Base-by-base conservation (phyloP, 805 yeast species). In the Candida nitratophila region DNA sequence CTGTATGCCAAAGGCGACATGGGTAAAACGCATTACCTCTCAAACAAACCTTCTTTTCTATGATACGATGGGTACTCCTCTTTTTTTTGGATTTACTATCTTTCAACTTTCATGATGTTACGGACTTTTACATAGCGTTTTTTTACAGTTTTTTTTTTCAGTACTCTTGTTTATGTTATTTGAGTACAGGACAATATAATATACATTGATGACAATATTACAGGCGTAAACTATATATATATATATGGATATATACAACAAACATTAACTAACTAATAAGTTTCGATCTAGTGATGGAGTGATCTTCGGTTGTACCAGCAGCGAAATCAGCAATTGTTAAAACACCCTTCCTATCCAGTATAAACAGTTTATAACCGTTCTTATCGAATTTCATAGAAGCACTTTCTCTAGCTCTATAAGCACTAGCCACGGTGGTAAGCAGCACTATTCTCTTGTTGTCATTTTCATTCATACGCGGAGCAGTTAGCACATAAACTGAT, bases 271-370 rank as follows among this genome's bases (percentile, higher is more conserved):
- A 37, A 27, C 20, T 37, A 17, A 37, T 37, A 3, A 79, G 74
- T 57, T 81, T 82, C 63, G 86, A 79, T 57, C 83, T 76, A 3
- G 84, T 74, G 8, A 83, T 81, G 16, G 79, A 83, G 21, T 72
- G 73, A 51, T 78, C 80, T 49, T 79, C 81, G 12, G 93, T 93
- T 20, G 81, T 63, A 2, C 95, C 96, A 43, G 88, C 90, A 14
- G 93, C 85, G 64, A 89, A 90, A 63, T 90, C 97, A 52, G 85
- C 86, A 29, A 89, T 76, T 49, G 81, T 81, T 39, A 89, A 65
- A 0, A 78, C 62, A 0, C 97, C 97, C 54, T 85, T 86, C 35
- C 96, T 68, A 61, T 90, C 98, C 15, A 88, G 73, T 4, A 79
- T 73, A 52, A 78, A 82, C 17, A 90, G 67, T 48, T 80, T 80